Evolutionary conservation across 2,329 filamentous ascomycete species (phyloP).

Genomic region (Huntiella savannae): DNA sequence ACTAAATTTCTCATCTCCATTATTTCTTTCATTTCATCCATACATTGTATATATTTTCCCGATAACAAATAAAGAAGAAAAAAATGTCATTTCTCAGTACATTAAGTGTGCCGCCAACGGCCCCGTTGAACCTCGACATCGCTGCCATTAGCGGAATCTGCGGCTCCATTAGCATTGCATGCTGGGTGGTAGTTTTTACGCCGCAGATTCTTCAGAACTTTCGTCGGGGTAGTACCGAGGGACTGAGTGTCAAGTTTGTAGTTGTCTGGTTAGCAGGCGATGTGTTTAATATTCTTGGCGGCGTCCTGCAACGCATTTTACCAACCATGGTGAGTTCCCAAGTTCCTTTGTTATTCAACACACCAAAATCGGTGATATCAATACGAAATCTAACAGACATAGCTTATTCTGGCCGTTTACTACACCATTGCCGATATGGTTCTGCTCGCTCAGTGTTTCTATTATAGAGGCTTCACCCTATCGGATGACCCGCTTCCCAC

Average conservation of each 20-base stretch:
- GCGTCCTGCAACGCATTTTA: conserved; percentile 72
- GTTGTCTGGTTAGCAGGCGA: conserved; percentile 85
- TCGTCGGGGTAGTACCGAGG: conserved; percentile 64
- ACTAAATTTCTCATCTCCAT: too few species aligned
- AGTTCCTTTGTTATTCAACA: background rate
- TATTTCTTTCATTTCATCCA: too few species aligned
- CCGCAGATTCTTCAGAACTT: conserved; percentile 96
- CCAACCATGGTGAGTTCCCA: conserved; percentile 59
- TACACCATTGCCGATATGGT: conserved; percentile 87
- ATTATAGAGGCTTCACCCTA: conserved; percentile 72
- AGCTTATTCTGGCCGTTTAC: conserved; percentile 80
- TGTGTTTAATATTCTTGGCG: conserved; percentile 92
- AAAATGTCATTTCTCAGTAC: too few species aligned
- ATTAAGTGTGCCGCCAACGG: conserved; percentile 25
- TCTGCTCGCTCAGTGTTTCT: conserved; percentile 76
- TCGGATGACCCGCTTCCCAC: conserved; percentile 30
- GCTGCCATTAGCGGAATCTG: conserved; percentile 85
- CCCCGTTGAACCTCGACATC: conserved; percentile 54
- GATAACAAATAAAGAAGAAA: too few species aligned
- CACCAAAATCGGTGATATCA: background rate
- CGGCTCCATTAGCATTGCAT: conserved; percentile 88
- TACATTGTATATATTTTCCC: too few species aligned
- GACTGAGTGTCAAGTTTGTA: conserved; percentile 77
- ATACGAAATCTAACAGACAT: background rate
- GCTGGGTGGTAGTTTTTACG: conserved; percentile 95